Percentiles rank a stretch among this genome's conserved stretches.
Evolutionary conservation across 2,329 filamentous ascomycete genomes (phyloP).

Genomic region (Whalleya microplaca): DNA sequence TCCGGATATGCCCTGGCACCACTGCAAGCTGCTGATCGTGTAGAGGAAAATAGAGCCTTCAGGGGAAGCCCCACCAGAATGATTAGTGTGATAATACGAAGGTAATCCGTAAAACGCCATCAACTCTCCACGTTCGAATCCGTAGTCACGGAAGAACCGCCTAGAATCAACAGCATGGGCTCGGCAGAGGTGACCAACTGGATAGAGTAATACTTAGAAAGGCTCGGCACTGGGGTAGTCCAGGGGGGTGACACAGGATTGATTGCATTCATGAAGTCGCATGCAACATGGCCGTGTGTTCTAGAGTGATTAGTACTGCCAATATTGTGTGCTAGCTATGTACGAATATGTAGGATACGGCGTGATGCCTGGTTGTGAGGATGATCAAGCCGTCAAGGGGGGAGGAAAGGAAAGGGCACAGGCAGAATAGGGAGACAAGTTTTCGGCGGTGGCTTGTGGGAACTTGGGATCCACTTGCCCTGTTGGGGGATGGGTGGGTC

Average conservation of each 20-base stretch:
- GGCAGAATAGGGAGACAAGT: neutral
- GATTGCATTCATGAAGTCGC: neutral
- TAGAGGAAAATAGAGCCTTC: slow-evolving; percentile 6
- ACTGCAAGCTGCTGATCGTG: slow-evolving; percentile 11
- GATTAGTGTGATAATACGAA: neutral
- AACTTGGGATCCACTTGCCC: slow-evolving; percentile 23
- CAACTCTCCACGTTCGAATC: no score
- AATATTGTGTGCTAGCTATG: no score
- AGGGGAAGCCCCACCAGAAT: neutral
- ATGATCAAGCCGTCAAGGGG: no score
- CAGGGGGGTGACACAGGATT: no score
- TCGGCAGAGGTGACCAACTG: neutral
- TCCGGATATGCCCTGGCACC: slow-evolving; percentile 7
- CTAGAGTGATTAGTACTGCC: no score
- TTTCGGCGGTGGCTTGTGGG: slow-evolving; percentile 22
- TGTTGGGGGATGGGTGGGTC: slow-evolving; percentile 11
- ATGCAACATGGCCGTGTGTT: neutral
- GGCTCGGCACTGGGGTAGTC: no score
- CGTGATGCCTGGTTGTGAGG: no score
- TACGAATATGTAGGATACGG: no score
- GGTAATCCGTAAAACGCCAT: neutral
- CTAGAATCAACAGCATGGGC: no score
- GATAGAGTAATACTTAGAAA: neutral
- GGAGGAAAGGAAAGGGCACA: neutral
- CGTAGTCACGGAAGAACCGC: no score